Evolutionary conservation across 129 eudicot genomes (phyloP), one percentile per base, ranked within the genome.

Genomic region (Pseudognaphalium luteoalbum): DNA sequence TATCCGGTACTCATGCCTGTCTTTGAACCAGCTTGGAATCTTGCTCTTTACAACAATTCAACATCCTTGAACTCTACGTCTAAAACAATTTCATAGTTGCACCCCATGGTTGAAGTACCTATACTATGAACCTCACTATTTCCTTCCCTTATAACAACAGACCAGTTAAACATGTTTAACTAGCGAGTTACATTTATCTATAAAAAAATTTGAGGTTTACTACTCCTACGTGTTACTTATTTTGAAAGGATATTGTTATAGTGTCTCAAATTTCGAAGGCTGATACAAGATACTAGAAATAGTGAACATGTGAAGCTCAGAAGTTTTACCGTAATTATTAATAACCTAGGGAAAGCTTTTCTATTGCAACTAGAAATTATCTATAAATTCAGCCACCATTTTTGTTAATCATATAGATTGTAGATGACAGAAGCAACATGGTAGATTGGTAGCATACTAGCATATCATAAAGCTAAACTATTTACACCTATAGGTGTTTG

Each of bases 11-110:
- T 41, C 50, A 17, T 65, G 5, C 7, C 17, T 2, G 33, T 65
- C 47, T 32, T 65, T 17, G 70, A 65, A 65, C 70, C 70, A 65
- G 47, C 22, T 65, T 41, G 47, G 70, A 33, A 65, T 65, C 70
- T 7, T 65, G 22, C 70, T 32, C 14, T 39, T 9, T 39, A 39
- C 47, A 39, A 39, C 47, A 39, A 8, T 7, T n/a, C n/a, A n/a
- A n/a, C n/a, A n/a, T n/a, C n/a, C n/a, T n/a, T n/a, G n/a, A n/a
- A 41, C 47, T 41, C 14, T 41, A 10, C 47, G 2, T 1, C 41
- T 5, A 9, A 41, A 0, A 41, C 14, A 41, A 41, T 10, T 9
- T 9, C 47, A 41, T 41, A 14, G 3, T 41, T 9, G 3, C 47
- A 41, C 14, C 12, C 47, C 47, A 41, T 41, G 14, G 3, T 41